Evolutionary conservation across 352 stramenopile genomes (phyloP).

Genomic region (Pythium vanterpoolii): DNA sequence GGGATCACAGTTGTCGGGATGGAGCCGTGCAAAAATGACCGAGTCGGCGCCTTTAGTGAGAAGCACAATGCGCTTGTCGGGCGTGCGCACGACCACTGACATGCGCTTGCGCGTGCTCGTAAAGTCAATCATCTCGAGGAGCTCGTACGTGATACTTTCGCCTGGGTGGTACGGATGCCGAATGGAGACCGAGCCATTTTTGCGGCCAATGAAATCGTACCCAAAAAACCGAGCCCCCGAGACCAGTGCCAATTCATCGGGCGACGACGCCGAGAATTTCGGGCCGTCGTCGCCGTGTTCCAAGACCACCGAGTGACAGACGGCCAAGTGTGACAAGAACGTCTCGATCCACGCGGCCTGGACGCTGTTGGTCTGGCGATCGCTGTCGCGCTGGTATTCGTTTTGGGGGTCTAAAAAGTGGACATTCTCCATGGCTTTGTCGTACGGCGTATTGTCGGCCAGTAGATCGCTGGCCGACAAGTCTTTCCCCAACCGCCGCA

Average conservation of each 20-base stretch:
- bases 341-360: conserved; percentile 74
- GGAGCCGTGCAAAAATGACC: conserved; percentile 86
- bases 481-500: conserved; percentile 66
- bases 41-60: conserved; percentile 93
- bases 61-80: conserved; percentile 53
- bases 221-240: conserved; percentile 61
- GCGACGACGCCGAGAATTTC: conserved; percentile 57
- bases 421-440: conserved; percentile 66
- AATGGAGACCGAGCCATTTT: conserved; percentile 64
- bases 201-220: conserved; percentile 71
- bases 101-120: conserved; percentile 96
- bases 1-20: conserved; percentile 38
- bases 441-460: conserved; percentile 54
- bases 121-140: conserved; percentile 81
- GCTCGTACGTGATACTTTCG: conserved; percentile 35
- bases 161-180: conserved; percentile 46
- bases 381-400: conserved; percentile 55
- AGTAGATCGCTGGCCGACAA: conserved; percentile 72
- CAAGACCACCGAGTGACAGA: conserved; percentile 79
- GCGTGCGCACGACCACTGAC: conserved; percentile 89
- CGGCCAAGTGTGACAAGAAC: conserved; percentile 84
- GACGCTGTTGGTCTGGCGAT: conserved; percentile 38
- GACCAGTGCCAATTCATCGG: conserved; percentile 85
- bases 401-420: conserved; percentile 76
- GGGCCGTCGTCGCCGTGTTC: conserved; percentile 50